Evolutionary conservation across 441 rosid species (phyloP).

Genomic region (Bocquillonia castaneifolia): DNA sequence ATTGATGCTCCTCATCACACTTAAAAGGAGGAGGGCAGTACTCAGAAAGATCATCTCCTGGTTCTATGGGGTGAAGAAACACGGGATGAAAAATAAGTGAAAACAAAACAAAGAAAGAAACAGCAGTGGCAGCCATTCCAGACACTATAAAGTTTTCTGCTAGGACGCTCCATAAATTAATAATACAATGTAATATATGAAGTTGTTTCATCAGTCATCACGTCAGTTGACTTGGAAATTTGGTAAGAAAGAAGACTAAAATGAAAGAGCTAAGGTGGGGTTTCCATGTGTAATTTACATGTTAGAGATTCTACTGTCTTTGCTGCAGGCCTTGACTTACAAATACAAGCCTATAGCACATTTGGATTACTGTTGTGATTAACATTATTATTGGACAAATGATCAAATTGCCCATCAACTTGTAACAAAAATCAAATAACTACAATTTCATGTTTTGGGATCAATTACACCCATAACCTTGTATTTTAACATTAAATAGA

Average conservation of each 20-base stretch:
- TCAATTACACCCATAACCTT: no score
- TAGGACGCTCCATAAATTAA: no score
- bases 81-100: not conserved
- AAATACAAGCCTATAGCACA: no score
- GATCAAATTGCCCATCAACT: no score
- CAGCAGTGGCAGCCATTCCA: not conserved
- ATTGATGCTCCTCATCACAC: not conserved
- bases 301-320: not conserved
- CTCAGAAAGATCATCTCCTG: not conserved
- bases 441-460: no score
- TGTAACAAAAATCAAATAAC: no score
- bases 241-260: not conserved
- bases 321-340: not conserved
- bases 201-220: not conserved
- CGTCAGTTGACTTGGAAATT: constrained; percentile 3
- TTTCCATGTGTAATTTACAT: not conserved
- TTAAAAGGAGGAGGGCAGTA: not conserved
- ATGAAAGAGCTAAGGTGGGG: not conserved
- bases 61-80: not conserved
- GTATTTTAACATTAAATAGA: no score
- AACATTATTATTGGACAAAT: no score
- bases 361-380: no score
- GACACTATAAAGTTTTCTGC: no score
- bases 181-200: no score
- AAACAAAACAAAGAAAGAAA: not conserved